Evolutionary conservation across 2,329 filamentous ascomycete species (phyloP).

Genomic region (Colletotrichum godetiae): DNA sequence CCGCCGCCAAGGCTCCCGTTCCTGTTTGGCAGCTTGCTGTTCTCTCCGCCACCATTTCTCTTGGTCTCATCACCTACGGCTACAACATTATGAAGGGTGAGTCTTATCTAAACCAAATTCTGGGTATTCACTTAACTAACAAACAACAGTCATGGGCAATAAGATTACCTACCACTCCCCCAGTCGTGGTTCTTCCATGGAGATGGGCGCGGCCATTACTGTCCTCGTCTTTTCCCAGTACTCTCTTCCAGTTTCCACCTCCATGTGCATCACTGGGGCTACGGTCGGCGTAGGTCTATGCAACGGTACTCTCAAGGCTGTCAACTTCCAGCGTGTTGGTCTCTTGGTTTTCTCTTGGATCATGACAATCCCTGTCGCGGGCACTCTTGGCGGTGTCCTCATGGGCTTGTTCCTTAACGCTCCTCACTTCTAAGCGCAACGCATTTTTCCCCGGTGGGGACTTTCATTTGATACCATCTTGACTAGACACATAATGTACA

Average conservation of each 20-base stretch:
- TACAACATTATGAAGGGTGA: conserved; percentile 87
- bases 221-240: conserved; percentile 81
- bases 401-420: conserved; percentile 55
- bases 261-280: conserved; percentile 84
- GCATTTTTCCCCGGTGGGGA: background rate
- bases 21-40: conserved; percentile 83
- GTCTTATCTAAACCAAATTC: conserved; percentile 35
- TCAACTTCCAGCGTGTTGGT: conserved; percentile 80
- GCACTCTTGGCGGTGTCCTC: conserved; percentile 52
- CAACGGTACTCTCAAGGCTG: conserved; percentile 77
- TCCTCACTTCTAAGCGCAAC: conserved; percentile 40
- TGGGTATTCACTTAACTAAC: conserved; percentile 36
- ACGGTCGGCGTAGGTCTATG: conserved; percentile 83
- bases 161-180: conserved; percentile 78
- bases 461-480: conserved; percentile 7
- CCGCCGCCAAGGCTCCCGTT: conserved; percentile 72
- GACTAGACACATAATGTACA: conserved; percentile 29
- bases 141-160: conserved; percentile 78
- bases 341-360: conserved; percentile 77
- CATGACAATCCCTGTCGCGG: conserved; percentile 57
- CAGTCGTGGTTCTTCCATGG: conserved; percentile 74
- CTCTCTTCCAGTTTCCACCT: conserved; percentile 80
- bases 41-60: conserved; percentile 69
- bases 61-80: conserved; percentile 79
- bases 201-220: conserved; percentile 82